phyloP scores from a whole-genome alignment of 176 grass and related monocot species.

The Aegilops sharonensis region DNA sequence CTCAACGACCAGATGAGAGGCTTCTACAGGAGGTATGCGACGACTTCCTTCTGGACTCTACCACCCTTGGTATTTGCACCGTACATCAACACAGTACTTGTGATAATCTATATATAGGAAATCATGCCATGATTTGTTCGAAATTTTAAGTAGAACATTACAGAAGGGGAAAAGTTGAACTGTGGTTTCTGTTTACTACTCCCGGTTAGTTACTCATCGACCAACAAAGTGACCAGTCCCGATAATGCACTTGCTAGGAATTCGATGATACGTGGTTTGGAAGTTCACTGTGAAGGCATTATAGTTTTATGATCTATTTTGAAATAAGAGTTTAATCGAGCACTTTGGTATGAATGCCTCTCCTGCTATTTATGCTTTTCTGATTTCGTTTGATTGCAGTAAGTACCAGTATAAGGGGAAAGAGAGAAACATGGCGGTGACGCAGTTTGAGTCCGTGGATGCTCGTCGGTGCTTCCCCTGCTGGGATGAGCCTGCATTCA shows the following conservation, averaged over 20 bases:
- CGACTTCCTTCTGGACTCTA: not conserved
- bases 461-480: slow-evolving; percentile 79
- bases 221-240: too few relatives aligned
- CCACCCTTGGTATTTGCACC: not conserved
- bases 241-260: too few relatives aligned
- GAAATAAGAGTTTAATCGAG: not conserved
- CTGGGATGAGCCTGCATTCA: slow-evolving; percentile 90
- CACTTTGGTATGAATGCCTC: not conserved
- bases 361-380: not conserved
- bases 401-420: slow-evolving; percentile 56
- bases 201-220: not conserved
- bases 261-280: not conserved
- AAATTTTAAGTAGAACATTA: not conserved
- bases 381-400: slow-evolving; percentile 38
- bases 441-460: slow-evolving; percentile 85
- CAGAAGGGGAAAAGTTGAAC: not conserved
- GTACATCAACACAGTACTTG: not conserved
- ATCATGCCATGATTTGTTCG: too few relatives aligned
- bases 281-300: not conserved
- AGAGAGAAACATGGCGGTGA: slow-evolving; percentile 63
- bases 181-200: not conserved
- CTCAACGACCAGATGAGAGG: slow-evolving; percentile 80
- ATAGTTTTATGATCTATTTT: not conserved
- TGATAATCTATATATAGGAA: not conserved
- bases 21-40: slow-evolving; percentile 65